A percentile compares a stretch with the other conserved stretches of the same genome.
phyloP scores from a whole-genome alignment of 169 alveolate genomes.

The Cryptosporidium canis region DNA sequence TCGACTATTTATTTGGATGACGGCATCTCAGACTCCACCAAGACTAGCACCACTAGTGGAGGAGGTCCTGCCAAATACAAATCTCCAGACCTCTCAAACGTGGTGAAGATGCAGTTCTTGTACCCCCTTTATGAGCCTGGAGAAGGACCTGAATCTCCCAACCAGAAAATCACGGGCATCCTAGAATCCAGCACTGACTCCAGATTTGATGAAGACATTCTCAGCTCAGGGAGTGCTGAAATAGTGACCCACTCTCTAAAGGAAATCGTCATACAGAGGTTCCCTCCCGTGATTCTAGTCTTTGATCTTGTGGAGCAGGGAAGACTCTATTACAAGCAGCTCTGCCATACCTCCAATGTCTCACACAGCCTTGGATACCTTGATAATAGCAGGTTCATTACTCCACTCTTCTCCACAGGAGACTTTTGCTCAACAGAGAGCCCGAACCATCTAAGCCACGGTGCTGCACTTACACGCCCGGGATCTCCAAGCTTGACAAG shows the following conservation, averaged over 20 bases:
- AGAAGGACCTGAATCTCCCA: conserved; percentile 61
- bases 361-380: conserved; percentile 75
- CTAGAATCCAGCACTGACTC: neutral
- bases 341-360: conserved; percentile 80
- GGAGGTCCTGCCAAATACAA: neutral
- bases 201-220: neutral
- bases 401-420: conserved; percentile 28
- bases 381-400: conserved; percentile 72
- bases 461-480: too few species aligned
- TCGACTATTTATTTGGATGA: conserved; percentile 53
- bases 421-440: neutral
- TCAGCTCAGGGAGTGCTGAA: neutral
- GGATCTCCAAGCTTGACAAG: conserved; percentile 51
- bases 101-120: conserved; percentile 46
- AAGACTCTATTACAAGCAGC: conserved; percentile 77
- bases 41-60: neutral
- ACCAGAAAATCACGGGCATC: neutral
- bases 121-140: conserved; percentile 67
- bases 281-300: conserved; percentile 78
- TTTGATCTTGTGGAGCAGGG: conserved; percentile 80
- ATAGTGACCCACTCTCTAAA: conserved; percentile 70
- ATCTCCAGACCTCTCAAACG: conserved; percentile 30
- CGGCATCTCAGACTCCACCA: neutral
- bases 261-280: conserved; percentile 76
- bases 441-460: too few species aligned